Evolutionary conservation across 352 stramenopile species (phyloP).

Genomic region (Globisporangium splendens): DNA sequence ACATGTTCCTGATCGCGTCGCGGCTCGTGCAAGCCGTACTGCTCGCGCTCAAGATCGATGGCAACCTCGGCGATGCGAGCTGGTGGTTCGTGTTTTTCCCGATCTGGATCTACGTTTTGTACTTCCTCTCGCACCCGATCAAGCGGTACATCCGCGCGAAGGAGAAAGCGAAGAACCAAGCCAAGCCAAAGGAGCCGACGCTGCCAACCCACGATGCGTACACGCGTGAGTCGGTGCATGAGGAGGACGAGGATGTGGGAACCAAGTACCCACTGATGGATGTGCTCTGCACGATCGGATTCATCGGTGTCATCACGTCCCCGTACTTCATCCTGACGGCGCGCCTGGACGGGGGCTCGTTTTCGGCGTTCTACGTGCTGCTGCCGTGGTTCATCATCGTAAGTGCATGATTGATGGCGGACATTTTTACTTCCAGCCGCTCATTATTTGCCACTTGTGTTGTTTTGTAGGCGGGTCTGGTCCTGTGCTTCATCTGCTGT

Average conservation of each 20-base stretch:
- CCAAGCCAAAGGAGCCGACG: slow-evolving; percentile 25
- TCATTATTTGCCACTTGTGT: slow-evolving; percentile 7
- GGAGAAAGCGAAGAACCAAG: slow-evolving; percentile 13
- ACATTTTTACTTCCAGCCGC: background rate
- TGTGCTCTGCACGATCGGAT: slow-evolving; percentile 45
- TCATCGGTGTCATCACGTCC: slow-evolving; percentile 57
- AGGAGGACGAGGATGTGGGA: slow-evolving; percentile 40
- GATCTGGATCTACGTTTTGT: slow-evolving; percentile 70
- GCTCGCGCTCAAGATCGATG: slow-evolving; percentile 69
- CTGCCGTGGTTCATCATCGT: slow-evolving; percentile 83
- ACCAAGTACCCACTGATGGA: slow-evolving; percentile 60
- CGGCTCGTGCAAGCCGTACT: slow-evolving; percentile 64
- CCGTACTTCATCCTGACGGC: slow-evolving; percentile 80
- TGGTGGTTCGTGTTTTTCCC: slow-evolving; percentile 84
- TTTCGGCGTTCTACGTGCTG: slow-evolving; percentile 80
- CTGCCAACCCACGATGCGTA: slow-evolving; percentile 63
- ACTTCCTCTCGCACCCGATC: slow-evolving; percentile 53
- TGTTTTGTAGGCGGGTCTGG: slow-evolving; percentile 43
- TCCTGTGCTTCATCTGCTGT: slow-evolving; percentile 80
- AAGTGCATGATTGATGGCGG: slow-evolving; percentile 14
- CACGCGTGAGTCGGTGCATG: slow-evolving; percentile 65
- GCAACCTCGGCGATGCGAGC: slow-evolving; percentile 37
- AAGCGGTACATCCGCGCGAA: slow-evolving; percentile 53
- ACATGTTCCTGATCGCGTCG: slow-evolving; percentile 42
- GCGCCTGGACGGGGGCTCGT: slow-evolving; percentile 60